A percentile compares a stretch with the other conserved stretches of the same genome.
Evolutionary conservation across 345 rosid species (phyloP).

Genomic region (Hibiscus tridactylites): DNA sequence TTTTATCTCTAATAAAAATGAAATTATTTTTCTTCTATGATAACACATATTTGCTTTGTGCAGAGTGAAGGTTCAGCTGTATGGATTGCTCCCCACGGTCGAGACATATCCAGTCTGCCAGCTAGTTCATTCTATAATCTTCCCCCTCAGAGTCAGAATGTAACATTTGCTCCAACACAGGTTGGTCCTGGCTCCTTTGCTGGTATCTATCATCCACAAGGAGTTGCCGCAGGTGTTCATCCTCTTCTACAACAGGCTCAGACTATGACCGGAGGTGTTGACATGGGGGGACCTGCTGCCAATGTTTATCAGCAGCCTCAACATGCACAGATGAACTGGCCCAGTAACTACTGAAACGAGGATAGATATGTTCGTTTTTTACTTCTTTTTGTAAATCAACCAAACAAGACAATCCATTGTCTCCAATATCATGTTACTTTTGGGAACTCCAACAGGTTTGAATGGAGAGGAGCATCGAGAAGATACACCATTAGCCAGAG

Average conservation of each 20-base stretch:
- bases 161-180: constrained; percentile 65
- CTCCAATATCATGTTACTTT: constrained; percentile 34
- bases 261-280: constrained; percentile 55
- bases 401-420: constrained; percentile 25
- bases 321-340: constrained; percentile 88
- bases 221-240: constrained; percentile 57
- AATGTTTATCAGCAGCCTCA: constrained; percentile 85
- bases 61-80: constrained; percentile 84
- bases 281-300: constrained; percentile 64
- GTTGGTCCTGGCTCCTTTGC: constrained; percentile 60
- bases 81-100: constrained; percentile 77
- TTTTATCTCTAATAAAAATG: background rate
- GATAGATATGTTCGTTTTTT: constrained; percentile 17
- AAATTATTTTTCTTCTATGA: background rate
- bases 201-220: constrained; percentile 70
- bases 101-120: constrained; percentile 62
- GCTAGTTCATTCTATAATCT: constrained; percentile 74
- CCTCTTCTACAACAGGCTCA: constrained; percentile 79
- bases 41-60: constrained; percentile 19
- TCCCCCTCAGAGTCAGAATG: constrained; percentile 83
- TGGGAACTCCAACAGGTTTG: constrained; percentile 35
- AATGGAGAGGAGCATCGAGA: constrained; percentile 21
- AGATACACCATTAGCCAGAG: constrained; percentile 25
- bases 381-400: constrained; percentile 21
- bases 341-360: constrained; percentile 65